These are phyloP conservation scores for Nicotiana otophora DNA, from an alignment of 257 asterid species.

Conservation along the genomic window DNA sequence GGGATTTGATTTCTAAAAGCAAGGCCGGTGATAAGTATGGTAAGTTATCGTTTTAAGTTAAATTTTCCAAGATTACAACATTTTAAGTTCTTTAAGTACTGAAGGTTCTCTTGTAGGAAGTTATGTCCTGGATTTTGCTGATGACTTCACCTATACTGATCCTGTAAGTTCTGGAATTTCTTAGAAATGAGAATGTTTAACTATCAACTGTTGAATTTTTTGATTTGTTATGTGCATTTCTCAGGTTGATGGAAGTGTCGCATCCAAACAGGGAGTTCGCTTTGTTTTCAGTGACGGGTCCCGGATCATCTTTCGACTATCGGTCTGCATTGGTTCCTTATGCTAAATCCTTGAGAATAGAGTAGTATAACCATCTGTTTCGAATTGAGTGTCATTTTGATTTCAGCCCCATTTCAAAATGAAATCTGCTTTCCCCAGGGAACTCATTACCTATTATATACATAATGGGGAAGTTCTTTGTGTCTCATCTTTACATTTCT, in stretches of 20 bases:
- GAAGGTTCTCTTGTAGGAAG: constrained; percentile 44
- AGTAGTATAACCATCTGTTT: not conserved
- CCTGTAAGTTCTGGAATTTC: constrained; percentile 55
- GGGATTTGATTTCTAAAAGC: constrained; percentile 64
- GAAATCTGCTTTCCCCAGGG: not conserved
- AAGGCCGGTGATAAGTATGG: constrained; percentile 75
- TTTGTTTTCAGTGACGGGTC: constrained; percentile 90
- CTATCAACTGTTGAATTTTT: not conserved
- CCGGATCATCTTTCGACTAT: constrained; percentile 80
- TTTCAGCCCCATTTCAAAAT: not conserved
- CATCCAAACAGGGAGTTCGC: constrained; percentile 83
- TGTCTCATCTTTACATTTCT: too few relatives aligned
- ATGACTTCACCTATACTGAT: constrained; percentile 88
- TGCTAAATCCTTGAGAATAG: not conserved
- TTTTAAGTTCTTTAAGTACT: constrained; percentile 12
- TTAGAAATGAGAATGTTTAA: not conserved
- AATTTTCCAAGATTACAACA: not conserved
- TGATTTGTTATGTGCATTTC: constrained; percentile 10
- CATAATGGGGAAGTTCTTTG: too few relatives aligned
- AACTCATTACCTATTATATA: too few relatives aligned
- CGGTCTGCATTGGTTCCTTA: constrained; percentile 41
- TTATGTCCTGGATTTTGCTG: constrained; percentile 80
- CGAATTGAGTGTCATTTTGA: not conserved
- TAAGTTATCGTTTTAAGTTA: constrained; percentile 17
- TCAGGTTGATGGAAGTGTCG: constrained; percentile 94